Evolutionary conservation across 257 asterid genomes (phyloP).

Genomic region (Cinchona pubescens): DNA sequence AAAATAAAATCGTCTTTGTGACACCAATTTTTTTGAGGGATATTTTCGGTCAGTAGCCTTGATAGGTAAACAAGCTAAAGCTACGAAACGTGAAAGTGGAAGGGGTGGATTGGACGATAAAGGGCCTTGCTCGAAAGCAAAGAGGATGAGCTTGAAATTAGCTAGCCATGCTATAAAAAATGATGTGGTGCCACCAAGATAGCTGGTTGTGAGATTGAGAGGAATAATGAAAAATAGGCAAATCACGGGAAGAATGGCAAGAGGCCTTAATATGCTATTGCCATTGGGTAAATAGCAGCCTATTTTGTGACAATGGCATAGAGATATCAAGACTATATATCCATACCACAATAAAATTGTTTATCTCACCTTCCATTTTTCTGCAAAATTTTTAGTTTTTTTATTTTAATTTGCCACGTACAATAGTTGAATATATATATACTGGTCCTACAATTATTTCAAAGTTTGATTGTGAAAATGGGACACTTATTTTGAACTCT

Average conservation of each 20-base stretch:
- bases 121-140: slow-evolving; percentile 49
- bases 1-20: background rate
- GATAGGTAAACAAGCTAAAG: slow-evolving; percentile 45
- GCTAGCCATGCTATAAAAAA: slow-evolving; percentile 60
- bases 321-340: slow-evolving; percentile 20
- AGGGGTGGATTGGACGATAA: slow-evolving; percentile 30
- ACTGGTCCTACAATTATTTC: background rate
- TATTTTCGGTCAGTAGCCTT: slow-evolving; percentile 1
- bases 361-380: slow-evolving; percentile 48
- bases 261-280: slow-evolving; percentile 16
- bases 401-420: too few relatives aligned
- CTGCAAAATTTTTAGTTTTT: too few relatives aligned
- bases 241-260: slow-evolving; percentile 32
- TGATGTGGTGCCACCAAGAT: slow-evolving; percentile 39
- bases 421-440: background rate
- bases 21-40: background rate
- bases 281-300: slow-evolving; percentile 24
- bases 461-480: background rate
- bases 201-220: slow-evolving; percentile 36
- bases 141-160: slow-evolving; percentile 45
- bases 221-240: slow-evolving; percentile 41
- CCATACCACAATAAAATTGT: slow-evolving; percentile 44
- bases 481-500: background rate
- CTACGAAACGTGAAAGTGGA: slow-evolving; percentile 33
- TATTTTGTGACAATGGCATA: slow-evolving; percentile 33